Evolutionary conservation across 2,329 filamentous ascomycete genomes (phyloP).

Genomic region (Elsinoe ampelina): DNA sequence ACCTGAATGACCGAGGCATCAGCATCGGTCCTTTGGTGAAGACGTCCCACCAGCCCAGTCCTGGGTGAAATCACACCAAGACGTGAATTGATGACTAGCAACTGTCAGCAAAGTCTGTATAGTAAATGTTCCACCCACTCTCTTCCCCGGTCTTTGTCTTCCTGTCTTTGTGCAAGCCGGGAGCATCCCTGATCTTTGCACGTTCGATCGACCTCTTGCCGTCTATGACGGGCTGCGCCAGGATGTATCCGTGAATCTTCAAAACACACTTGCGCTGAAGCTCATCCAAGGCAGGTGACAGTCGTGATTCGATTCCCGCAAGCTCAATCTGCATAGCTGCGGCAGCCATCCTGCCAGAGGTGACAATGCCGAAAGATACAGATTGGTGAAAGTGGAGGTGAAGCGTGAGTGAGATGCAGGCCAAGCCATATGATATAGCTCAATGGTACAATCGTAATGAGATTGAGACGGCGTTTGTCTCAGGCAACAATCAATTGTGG

Average conservation of each 20-base stretch:
- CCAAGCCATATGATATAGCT: background rate
- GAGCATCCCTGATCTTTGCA: background rate
- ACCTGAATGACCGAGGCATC: background rate
- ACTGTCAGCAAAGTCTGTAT: background rate
- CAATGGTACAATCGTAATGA: background rate
- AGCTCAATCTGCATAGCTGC: background rate
- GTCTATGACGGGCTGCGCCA: background rate
- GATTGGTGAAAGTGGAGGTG: background rate
- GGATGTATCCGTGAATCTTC: slow-evolving; percentile 1
- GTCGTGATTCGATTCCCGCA: background rate
- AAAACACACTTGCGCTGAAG: background rate
- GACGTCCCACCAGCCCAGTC: background rate
- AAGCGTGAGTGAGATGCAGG: background rate
- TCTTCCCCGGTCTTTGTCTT: background rate
- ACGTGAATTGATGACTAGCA: background rate
- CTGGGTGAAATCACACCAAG: background rate
- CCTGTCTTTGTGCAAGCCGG: background rate
- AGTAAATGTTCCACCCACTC: background rate
- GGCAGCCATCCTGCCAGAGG: background rate
- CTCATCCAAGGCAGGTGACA: background rate
- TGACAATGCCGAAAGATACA: background rate
- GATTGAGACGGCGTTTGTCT: background rate
- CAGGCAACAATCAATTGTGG: slow-evolving; percentile 3
- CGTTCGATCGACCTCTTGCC: background rate
- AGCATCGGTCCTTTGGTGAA: background rate